Evolutionary conservation across 2,329 filamentous ascomycete species (phyloP).

Genomic region (Claviceps spartinae): DNA sequence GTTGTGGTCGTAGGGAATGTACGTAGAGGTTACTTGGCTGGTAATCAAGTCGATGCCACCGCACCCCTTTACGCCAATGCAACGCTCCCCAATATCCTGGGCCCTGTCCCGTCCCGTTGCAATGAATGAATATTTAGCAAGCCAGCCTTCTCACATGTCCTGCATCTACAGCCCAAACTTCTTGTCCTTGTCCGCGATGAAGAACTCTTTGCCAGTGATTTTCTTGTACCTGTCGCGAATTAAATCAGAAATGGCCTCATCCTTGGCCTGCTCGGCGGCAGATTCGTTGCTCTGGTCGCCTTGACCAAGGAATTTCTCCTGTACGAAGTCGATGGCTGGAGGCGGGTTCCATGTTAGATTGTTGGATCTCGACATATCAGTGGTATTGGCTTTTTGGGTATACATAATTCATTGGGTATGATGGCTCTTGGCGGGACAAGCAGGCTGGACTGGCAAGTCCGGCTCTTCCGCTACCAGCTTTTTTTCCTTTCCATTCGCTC

Average conservation of each 20-base stretch:
- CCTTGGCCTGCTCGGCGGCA: slow-evolving; percentile 70
- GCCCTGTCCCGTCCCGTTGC: too few relatives aligned
- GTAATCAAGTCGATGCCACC: too few relatives aligned
- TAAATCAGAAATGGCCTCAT: slow-evolving; percentile 63
- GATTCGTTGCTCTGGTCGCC: slow-evolving; percentile 59
- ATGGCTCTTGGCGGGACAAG: too few relatives aligned
- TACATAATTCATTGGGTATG: too few relatives aligned
- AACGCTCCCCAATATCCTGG: too few relatives aligned
- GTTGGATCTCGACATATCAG: background rate
- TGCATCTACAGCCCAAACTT: slow-evolving; percentile 14
- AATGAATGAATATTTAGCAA: too few relatives aligned
- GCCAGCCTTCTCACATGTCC: too few relatives aligned
- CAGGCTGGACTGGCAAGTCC: too few relatives aligned
- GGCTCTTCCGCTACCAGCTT: background rate
- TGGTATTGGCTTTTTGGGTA: background rate
- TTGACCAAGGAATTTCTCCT: slow-evolving; percentile 58
- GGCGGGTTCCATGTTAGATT: background rate
- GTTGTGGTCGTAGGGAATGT: too few relatives aligned
- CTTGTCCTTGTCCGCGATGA: slow-evolving; percentile 54
- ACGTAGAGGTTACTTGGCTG: too few relatives aligned
- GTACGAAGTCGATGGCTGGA: slow-evolving; percentile 61
- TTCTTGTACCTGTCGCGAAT: slow-evolving; percentile 59
- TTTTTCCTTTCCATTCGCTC: background rate
- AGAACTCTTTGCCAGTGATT: slow-evolving; percentile 53
- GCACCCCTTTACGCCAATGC: too few relatives aligned